Evolutionary conservation across 2,329 filamentous ascomycete genomes (phyloP), one percentile per base, ranked within the genome.

Genomic region (Phoma sp.): DNA sequence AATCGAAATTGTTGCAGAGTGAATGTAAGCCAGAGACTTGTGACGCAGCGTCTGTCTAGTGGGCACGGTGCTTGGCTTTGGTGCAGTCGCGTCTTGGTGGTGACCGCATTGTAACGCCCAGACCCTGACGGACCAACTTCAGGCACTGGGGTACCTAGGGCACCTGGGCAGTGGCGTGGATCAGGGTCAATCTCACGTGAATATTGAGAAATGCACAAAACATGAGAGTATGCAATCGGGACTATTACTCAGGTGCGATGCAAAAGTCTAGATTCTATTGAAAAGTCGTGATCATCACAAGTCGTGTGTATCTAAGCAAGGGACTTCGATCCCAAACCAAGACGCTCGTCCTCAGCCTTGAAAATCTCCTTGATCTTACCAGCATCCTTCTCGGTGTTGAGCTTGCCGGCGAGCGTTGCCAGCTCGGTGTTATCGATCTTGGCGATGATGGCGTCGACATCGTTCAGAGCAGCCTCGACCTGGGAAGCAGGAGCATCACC

Each of bases 401-500:
- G 85, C 80, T 93, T 93, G 67, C 80, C 82, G 32, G 93, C 91
- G 54, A 99, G 80, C 22, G 83, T 84, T 36, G 93, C 93, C 68
- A 98, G 86, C 83, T 98, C 93, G 66, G 97, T 93, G 50, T 89
- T 81, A 64, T 96, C 93, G 64, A 96, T 87, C 85, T 93, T 96
- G 77, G 82, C 82, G 79, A 96, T 91, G 57, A 99, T 78, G 22
- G 89, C 80, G 71, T 99, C 96, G 43, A 96, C 90, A 64, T 97
- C 93, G 67, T 84, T 84, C 33, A 98, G 83, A 1, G 95, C 91
- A 29, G 82, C 80, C 71, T 98, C 93, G 64, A 99, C 91, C 72
- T 91, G 86, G 9, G 85, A 80, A 11, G 90, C 82, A n/a, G 89
- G 84, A 56, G 93, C 89, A 49, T 87, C 89, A 39, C 83, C 79